phyloP scores from a whole-genome alignment of 2,329 filamentous ascomycete species.

The Trichoderma harzianum region DNA sequence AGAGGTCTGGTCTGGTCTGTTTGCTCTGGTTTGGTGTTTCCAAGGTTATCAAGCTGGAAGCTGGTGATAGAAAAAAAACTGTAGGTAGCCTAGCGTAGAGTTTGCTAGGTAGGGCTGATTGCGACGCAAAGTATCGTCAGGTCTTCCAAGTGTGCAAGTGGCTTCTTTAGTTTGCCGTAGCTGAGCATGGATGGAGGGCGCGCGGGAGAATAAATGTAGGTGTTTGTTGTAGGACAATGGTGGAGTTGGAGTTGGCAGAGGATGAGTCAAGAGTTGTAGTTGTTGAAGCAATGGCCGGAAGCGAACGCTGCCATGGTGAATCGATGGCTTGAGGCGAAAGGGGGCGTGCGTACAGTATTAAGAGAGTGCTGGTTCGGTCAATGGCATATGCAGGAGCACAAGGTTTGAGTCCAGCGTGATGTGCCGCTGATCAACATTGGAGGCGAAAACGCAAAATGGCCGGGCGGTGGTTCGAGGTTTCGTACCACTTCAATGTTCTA shows the following conservation, averaged over 20 bases:
- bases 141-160: background rate
- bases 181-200: background rate
- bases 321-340: background rate
- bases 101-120: background rate
- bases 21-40: background rate
- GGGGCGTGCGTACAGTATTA: background rate
- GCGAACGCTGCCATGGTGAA: background rate
- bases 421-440: background rate
- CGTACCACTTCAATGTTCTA: background rate
- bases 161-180: background rate
- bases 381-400: background rate
- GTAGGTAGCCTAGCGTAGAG: background rate
- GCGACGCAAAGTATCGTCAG: background rate
- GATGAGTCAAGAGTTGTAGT: background rate
- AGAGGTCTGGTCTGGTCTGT: background rate
- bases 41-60: background rate
- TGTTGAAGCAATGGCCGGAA: background rate
- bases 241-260: background rate
- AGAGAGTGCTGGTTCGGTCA: background rate
- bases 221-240: background rate
- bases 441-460: background rate
- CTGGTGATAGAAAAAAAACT: background rate
- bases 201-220: background rate
- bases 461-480: background rate
- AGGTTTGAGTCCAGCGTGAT: background rate